phyloP scores from a whole-genome alignment of 352 stramenopile species.

The Pythium dissotocum region DNA sequence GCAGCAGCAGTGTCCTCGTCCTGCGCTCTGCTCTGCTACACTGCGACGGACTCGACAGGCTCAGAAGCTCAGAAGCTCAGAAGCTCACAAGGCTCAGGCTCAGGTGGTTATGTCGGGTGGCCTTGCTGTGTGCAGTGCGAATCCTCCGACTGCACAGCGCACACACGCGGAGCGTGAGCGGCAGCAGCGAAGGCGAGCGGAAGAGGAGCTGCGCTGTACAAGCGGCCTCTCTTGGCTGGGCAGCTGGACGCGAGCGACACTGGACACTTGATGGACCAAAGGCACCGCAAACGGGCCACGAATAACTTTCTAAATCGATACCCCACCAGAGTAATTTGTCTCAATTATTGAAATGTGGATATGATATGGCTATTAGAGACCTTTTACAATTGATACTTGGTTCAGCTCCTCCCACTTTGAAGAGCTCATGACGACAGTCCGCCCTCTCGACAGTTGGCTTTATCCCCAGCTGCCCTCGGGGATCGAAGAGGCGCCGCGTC shows the following conservation, averaged over 20 bases:
- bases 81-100: background rate
- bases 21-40: background rate
- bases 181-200: background rate
- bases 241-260: conserved; percentile 1
- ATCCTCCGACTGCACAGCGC: background rate
- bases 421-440: background rate
- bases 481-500: conserved; percentile 6
- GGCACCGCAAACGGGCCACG: background rate
- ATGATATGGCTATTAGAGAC: background rate
- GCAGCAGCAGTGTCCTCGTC: background rate
- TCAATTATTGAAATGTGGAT: background rate
- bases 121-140: background rate
- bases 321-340: background rate
- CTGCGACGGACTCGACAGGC: background rate
- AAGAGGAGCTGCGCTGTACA: background rate
- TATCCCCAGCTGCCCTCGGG: background rate
- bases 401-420: background rate
- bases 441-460: background rate
- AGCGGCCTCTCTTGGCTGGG: background rate
- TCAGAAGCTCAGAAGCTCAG: too few relatives aligned
- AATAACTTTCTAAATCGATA: background rate
- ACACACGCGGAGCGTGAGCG: conserved; percentile 5
- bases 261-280: background rate
- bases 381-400: background rate
- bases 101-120: background rate